Evolutionary conservation across 2,329 filamentous ascomycete genomes (phyloP).

Genomic region (Curvularia verruculosa): DNA sequence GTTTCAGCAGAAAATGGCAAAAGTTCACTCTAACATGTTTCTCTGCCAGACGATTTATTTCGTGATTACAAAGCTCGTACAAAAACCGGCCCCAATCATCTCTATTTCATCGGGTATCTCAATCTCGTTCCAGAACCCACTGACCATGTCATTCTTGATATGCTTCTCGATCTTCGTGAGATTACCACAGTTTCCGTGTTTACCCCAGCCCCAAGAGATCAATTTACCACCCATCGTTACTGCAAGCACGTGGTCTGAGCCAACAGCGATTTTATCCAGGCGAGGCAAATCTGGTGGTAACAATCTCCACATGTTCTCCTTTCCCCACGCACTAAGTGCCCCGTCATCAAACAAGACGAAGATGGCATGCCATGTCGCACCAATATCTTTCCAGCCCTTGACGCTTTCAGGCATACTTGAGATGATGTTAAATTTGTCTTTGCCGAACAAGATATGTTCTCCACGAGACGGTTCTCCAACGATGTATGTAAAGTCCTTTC

Average conservation of each 20-base stretch:
- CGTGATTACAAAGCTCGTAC: conserved; percentile 38
- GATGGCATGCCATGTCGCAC: conserved; percentile 82
- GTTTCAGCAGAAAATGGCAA: background rate
- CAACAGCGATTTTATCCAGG: conserved; percentile 71
- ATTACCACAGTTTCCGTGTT: conserved; percentile 91
- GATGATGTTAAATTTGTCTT: conserved; percentile 73
- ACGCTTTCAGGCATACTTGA: conserved; percentile 62
- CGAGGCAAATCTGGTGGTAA: conserved; percentile 66
- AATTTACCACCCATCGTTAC: conserved; percentile 70
- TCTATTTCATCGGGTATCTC: conserved; percentile 28
- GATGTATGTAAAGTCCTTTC: conserved; percentile 83
- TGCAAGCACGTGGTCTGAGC: conserved; percentile 88
- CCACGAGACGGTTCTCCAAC: conserved; percentile 62
- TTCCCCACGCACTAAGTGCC: conserved; percentile 74
- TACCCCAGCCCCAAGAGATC: conserved; percentile 93
- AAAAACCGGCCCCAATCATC: conserved; percentile 35
- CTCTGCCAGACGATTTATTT: background rate
- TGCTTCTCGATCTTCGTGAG: conserved; percentile 17
- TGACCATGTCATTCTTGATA: conserved; percentile 38
- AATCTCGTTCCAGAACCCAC: conserved; percentile 39
- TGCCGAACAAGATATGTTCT: conserved; percentile 70
- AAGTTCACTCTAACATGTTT: background rate
- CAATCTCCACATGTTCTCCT: conserved; percentile 84
- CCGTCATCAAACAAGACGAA: conserved; percentile 71
- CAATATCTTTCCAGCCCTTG: conserved; percentile 69